Base-by-base conservation (phyloP, 1,284 basidiomycete species). In the Irpex lacteus region DNA sequence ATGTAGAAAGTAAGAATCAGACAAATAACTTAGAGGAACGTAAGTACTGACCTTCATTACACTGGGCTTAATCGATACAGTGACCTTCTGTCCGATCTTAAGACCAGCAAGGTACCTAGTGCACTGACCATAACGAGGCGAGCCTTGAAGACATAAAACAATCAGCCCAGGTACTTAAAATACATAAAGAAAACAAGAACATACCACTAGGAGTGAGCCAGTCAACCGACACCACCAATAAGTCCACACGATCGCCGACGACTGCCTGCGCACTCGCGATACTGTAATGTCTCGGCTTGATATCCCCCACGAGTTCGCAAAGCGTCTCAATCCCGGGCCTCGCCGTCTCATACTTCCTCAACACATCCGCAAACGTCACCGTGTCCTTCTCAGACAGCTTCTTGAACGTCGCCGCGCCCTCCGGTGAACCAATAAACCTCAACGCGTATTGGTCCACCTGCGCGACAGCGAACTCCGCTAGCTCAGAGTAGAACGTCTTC, bases 271-370 rank as follows among this genome's bases (percentile, higher is more conserved):
- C 88, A 69, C 93, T 96, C 32, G 97, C 97, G 72, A 99, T 99
- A 77, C 95, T 97, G 79, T 99, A 99, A 79, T 99, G 98, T 70
- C 98, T 86, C 5, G 97, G 96, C 79, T 98, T 96, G 82, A 96
- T 97, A 75, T 98, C 95, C 5, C 92, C 92, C 60, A 98, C 81
- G 70, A 98, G 77, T 75, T 92, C 91, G 73, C 95, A 94, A n/a
- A 98, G 84, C 65, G 85, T 85, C 77, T 94, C 91, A 58, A 96
- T 87, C 36, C 85, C 83, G 9, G 94, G 93, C 68, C 84, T 83
- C 19, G 97, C 96, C 66, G 89, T 93, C 50, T 83, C 83, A 79
- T 96, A 98, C 75, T 84, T 85, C 71, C 80, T 82, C 61, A 99
- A 78, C 26, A 99, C 83, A 72, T 99, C 95, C 57, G 91, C 95